Base-by-base conservation (phyloP, 2,329 filamentous ascomycete species). In the Onygena corvina region DNA sequence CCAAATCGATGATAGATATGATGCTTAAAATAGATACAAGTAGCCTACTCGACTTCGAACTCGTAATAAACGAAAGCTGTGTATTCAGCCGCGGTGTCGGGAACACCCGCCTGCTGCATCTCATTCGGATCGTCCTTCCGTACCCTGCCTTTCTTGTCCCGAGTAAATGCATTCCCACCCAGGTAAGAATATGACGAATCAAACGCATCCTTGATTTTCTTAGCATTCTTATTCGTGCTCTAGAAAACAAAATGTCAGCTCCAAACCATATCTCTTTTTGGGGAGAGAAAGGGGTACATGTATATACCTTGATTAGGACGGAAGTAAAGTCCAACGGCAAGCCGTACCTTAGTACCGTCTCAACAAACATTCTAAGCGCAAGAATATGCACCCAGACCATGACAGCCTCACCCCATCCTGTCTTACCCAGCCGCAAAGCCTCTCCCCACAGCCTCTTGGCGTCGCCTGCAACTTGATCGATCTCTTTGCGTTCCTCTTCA, bases 61-160 rank as follows among this genome's bases (percentile, higher is more conserved):
- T 94, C 86, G 69, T 96, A 98, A 73, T 89, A 95, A 63, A 96
- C 92, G 68, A 93, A 98, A 34, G 92, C 84, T 52, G 87, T 92
- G 71, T 96, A 98, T 65, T 95, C 88, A 58, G 78, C 75, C 48
- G 81, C 82, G 14, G 79, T 80, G 35, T 78, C 76, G 29, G 72
- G 67, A 2, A 84, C 82, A 23, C 48, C 50, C 7, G 53, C 48
- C 33, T 57, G 53, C 34, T 87, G 86, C 77, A 95, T 85, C 58
- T 96, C 90, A 31, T 81, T 83, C 35, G 84, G 81, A 60, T 96
- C 90, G 62, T 98, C 92, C 67, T 94, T 93, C 62, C 84, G 84
- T 57, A 92, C 81, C 56, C 86, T 81, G 21, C 92, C 92, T 61
- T 90, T 89, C 76, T 94, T 95, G 72, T 98, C 92, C 52, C 86